These are phyloP conservation scores for Talaromyces pinophilus DNA, from an alignment of 2,329 filamentous ascomycete species.

Conservation along the genomic window DNA sequence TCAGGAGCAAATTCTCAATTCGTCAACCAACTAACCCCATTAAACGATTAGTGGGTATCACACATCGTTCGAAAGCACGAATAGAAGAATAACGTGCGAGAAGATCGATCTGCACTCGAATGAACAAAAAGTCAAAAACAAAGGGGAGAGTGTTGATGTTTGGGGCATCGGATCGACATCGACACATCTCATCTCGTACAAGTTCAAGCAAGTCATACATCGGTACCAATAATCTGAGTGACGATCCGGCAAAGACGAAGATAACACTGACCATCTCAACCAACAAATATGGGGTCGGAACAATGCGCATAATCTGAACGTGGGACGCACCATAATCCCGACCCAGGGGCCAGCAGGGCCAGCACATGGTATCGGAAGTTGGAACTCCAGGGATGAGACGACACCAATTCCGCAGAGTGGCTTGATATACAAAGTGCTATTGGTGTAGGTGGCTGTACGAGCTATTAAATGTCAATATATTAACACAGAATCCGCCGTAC, in stretches of 20 bases:
- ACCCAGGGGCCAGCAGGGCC: too few species aligned
- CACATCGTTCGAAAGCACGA: neutral
- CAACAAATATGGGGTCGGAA: neutral
- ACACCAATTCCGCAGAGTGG: neutral
- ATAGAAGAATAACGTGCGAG: neutral
- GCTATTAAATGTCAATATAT: neutral
- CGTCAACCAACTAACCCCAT: neutral
- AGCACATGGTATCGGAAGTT: neutral
- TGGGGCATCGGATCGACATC: neutral
- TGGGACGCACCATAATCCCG: neutral
- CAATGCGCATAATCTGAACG: neutral
- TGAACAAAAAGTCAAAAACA: neutral
- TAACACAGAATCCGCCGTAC: neutral
- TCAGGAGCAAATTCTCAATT: neutral
- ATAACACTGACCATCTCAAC: conserved; percentile 2
- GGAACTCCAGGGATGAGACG: neutral
- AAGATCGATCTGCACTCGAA: neutral
- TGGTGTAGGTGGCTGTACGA: neutral
- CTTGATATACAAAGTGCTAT: neutral
- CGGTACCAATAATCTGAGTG: neutral
- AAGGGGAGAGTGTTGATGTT: neutral
- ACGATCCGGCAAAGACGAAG: neutral
- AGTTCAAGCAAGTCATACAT: conserved; percentile 2
- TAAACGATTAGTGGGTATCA: neutral
- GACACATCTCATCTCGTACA: neutral